Conservation (phyloP, 805 yeast genomes). For the Teunomyces cretensis region DNA sequence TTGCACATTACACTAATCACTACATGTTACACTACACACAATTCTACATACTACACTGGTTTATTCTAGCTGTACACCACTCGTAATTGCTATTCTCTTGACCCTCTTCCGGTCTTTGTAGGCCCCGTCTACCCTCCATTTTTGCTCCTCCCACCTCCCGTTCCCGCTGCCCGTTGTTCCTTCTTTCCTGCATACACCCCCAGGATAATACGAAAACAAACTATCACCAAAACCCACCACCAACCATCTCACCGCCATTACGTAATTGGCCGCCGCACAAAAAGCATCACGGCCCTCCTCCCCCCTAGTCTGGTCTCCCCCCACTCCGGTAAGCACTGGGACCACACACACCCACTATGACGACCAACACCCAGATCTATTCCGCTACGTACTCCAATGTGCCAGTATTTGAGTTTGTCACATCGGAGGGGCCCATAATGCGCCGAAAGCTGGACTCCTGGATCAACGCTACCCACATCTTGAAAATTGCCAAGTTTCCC, state of each 20-base stretch:
- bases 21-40: too few relatives aligned
- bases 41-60: too few relatives aligned
- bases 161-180: not conserved
- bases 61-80: too few relatives aligned
- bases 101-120: too few relatives aligned
- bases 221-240: slow-evolving; percentile 2
- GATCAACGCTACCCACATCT: slow-evolving; percentile 71
- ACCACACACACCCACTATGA: not conserved
- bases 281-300: too few relatives aligned
- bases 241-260: not conserved
- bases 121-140: too few relatives aligned
- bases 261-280: too few relatives aligned
- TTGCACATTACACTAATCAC: too few relatives aligned
- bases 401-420: slow-evolving; percentile 64
- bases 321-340: not conserved
- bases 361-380: slow-evolving; percentile 39
- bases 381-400: slow-evolving; percentile 78
- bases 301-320: too few relatives aligned
- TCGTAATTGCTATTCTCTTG: not conserved
- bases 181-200: slow-evolving; percentile 4
- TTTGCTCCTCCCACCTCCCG: not conserved
- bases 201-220: not conserved
- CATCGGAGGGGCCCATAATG: slow-evolving; percentile 71
- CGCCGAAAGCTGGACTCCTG: slow-evolving; percentile 61
- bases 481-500: slow-evolving; percentile 68